Percentiles rank a stretch among this genome's conserved stretches.
These are phyloP conservation scores for Puccinia coronata DNA, from an alignment of 1,284 basidiomycete genomes.

Conservation along the genomic window DNA sequence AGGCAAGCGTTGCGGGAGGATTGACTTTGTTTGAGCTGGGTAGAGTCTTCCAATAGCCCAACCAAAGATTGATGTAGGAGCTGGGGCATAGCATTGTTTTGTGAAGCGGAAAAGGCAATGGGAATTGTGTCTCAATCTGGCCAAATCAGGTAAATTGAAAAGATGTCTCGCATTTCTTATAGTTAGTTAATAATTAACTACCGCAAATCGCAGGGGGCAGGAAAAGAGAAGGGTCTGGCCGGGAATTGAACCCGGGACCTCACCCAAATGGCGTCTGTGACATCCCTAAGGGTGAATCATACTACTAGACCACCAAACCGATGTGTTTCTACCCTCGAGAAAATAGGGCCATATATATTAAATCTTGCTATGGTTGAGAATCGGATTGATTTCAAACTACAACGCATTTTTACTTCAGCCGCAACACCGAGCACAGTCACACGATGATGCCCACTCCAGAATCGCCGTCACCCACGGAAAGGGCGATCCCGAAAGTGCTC, in stretches of 20 bases:
- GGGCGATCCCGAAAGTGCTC: neutral
- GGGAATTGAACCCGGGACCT: slow-evolving; percentile 19
- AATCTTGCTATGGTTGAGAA: too few species aligned
- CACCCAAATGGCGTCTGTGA: neutral
- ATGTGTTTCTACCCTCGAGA: too few species aligned
- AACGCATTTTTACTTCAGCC: too few species aligned
- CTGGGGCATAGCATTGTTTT: neutral
- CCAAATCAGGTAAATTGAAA: too few species aligned
- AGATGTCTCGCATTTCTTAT: too few species aligned
- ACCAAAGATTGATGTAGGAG: neutral
- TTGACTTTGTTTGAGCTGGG: slow-evolving; percentile 8
- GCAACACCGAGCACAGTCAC: neutral
- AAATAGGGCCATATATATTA: too few species aligned
- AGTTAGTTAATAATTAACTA: too few species aligned
- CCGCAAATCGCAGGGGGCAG: too few species aligned
- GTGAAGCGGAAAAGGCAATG: slow-evolving; percentile 12
- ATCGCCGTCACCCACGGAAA: slow-evolving; percentile 33
- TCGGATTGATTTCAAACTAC: too few species aligned
- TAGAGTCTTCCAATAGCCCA: neutral
- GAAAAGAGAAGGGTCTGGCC: slow-evolving; percentile 6
- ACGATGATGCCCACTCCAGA: slow-evolving; percentile 33
- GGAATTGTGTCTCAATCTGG: too few species aligned
- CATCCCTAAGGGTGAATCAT: slow-evolving; percentile 14
- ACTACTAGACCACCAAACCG: slow-evolving; percentile 21
- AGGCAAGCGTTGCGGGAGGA: slow-evolving; percentile 15